Evolutionary conservation across 148 eudicot species (phyloP), one percentile per base, ranked within the genome.

Genomic region (Pouteria glomerata): DNA sequence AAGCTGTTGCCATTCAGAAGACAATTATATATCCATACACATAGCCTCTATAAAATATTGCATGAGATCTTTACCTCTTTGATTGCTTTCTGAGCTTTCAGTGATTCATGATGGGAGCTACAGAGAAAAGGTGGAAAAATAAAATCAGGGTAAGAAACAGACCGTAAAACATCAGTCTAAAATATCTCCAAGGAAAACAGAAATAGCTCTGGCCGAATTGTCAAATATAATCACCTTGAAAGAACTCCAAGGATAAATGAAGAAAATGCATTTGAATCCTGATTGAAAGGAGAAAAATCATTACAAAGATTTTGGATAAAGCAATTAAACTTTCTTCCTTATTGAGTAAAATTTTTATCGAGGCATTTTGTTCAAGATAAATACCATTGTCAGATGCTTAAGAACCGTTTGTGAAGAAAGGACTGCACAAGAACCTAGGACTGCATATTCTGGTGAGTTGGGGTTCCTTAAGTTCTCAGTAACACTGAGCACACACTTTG

Each of bases 81-180:
- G 79, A 96, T 87, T 60, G 97, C 92, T 82, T 96, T 95, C 82
- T 96, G 99, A 85, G 94, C 85, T 86, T 96, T 96, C 63, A 86
- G 74, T 56, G 99, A 84, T 81, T 92, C 99, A 70, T 96, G 93
- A 82, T 92, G 97, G 39, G 97, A 90, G 82, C 99, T 96, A 80
- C 79, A 80, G 74, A 68, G 55, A 63, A 61, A 37, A 75, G 72
- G 18, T 63, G 33, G 1, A 19, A 37, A 39, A 50, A 35, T 16
- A 56, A 77, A 61, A 56, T 30, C 42, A 8, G 3, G 59, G 35
- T 24, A 33, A 41, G 52, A 14, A 29, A 57, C 21, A 11, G 48
- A 33, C n/a, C 41, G 8, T 6, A 4, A n/a, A 21, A 55, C 1
- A n/a, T n/a, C 30, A 55, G 21, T 55, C 10, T 39, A 18, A 55